Base-by-base conservation (phyloP, 768 basidiomycete genomes). In the Favolaschia claudopus region DNA sequence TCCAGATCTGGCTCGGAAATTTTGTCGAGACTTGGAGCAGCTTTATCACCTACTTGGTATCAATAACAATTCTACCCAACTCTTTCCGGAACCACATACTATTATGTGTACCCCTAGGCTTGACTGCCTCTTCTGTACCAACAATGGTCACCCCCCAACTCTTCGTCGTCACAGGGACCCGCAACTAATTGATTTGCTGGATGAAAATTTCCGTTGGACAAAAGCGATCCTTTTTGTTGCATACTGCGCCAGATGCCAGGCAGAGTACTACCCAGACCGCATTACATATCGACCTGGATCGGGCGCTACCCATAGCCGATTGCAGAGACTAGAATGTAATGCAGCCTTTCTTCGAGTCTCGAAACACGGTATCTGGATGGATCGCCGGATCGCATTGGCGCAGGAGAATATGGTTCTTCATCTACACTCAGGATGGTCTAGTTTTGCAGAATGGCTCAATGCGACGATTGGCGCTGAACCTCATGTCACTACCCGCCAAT, bases 391-490 rank as follows among this genome's bases (percentile, higher is more conserved):
- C 27, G 72, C 67, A 7, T 2, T 63, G 17, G 60, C 52, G 4
- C 71, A 72, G 43, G 70, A 70, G 49, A 49, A 55, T 7, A 64
- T 69, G 13, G 28, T 70, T 10, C 48, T 63, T 28, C 60, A 60
- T 0, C 69, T 70, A 42, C 67, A 69, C 31, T 50, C 63, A 9
- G 67, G 70, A 17, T 72, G 70, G 67, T 68, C 69, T 2, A 70
- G 69, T 46, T 71, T 70, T 55, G 62, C 72, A 6, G 50, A 64
- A 2, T 71, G 62, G 54, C 29, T 72, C 12, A 73, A 71, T 40
- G 67, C 66, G n/a, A 51, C 37, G 7, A 39, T 22, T 17, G 49
- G 24, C 20, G 19, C n/a, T 15, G 24, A 7, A 37, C 29, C 44
- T 20, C 22, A 31, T 5, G 38, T 72, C 20, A 69, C 70, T 4